phyloP scores from a whole-genome alignment of 2,329 filamentous ascomycete genomes.

The Colletotrichum higginsianum region DNA sequence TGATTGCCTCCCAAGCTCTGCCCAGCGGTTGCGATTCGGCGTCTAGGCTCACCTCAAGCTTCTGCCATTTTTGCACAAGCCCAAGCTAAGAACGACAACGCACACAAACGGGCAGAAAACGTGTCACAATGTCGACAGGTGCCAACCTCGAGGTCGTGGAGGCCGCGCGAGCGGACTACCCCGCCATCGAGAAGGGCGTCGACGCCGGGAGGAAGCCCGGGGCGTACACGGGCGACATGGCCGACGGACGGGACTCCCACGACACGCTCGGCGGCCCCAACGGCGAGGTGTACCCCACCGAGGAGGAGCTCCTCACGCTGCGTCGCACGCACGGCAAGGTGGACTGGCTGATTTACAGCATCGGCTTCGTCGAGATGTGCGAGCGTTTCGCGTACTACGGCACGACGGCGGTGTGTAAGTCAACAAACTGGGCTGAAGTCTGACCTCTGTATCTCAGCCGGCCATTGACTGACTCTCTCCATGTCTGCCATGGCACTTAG shows the following conservation, averaged over 20 bases:
- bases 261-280: slow-evolving; percentile 24
- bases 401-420: slow-evolving; percentile 70
- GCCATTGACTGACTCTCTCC: slow-evolving; percentile 57
- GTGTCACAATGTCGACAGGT: slow-evolving; percentile 31
- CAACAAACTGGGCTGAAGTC: slow-evolving; percentile 41
- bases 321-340: slow-evolving; percentile 68
- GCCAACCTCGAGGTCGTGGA: slow-evolving; percentile 36
- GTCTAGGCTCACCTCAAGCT: background rate
- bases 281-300: slow-evolving; percentile 62
- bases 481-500: slow-evolving; percentile 48
- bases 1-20: background rate
- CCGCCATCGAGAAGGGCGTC: slow-evolving; percentile 38
- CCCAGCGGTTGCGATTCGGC: background rate
- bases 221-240: slow-evolving; percentile 15
- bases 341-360: slow-evolving; percentile 69
- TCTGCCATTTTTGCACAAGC: background rate
- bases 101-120: background rate
- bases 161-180: slow-evolving; percentile 30
- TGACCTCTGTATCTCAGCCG: too few relatives aligned
- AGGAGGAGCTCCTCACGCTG: slow-evolving; percentile 67
- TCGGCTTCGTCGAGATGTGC: slow-evolving; percentile 75
- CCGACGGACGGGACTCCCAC: background rate
- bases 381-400: slow-evolving; percentile 78
- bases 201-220: slow-evolving; percentile 7
- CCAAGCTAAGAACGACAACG: background rate